Evolutionary conservation across 108 stramenopile genomes (phyloP).

Genomic region (Mayamaea pseudoterrestris): DNA sequence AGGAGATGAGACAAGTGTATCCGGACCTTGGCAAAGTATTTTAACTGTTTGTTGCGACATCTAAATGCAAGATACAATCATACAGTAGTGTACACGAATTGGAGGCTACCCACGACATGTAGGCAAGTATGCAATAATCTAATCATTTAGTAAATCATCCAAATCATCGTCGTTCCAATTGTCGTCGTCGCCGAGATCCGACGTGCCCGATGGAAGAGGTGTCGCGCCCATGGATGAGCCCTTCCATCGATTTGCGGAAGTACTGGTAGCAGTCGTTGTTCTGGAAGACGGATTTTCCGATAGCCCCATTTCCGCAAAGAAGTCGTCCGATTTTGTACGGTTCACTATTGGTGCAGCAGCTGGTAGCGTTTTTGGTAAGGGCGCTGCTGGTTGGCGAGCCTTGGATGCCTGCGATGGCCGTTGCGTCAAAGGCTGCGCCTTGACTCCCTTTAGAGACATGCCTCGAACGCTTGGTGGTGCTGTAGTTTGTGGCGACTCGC

Average conservation of each 20-base stretch:
- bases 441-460: too few species aligned
- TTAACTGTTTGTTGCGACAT: too few species aligned
- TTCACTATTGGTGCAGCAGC: background rate
- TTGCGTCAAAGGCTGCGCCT: too few species aligned
- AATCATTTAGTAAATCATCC: constrained; percentile 42
- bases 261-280: background rate
- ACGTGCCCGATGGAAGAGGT: too few species aligned
- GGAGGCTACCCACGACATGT: too few species aligned
- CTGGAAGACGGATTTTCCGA: constrained; percentile 23
- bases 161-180: constrained; percentile 52
- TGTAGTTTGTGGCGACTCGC: constrained; percentile 1
- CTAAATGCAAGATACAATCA: too few species aligned
- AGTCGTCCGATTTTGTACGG: constrained; percentile 23
- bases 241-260: too few species aligned
- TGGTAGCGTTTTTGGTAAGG: background rate
- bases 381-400: background rate
- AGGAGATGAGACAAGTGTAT: constrained; percentile 20
- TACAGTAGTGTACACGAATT: too few species aligned
- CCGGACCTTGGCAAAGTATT: too few species aligned
- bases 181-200: constrained; percentile 9
- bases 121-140: too few species aligned
- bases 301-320: constrained; percentile 49
- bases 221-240: too few species aligned
- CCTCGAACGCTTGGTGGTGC: too few species aligned
- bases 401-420: constrained; percentile 1